phyloP scores from a whole-genome alignment of 768 basidiomycete species.

The Kwoniella dendrophila region DNA sequence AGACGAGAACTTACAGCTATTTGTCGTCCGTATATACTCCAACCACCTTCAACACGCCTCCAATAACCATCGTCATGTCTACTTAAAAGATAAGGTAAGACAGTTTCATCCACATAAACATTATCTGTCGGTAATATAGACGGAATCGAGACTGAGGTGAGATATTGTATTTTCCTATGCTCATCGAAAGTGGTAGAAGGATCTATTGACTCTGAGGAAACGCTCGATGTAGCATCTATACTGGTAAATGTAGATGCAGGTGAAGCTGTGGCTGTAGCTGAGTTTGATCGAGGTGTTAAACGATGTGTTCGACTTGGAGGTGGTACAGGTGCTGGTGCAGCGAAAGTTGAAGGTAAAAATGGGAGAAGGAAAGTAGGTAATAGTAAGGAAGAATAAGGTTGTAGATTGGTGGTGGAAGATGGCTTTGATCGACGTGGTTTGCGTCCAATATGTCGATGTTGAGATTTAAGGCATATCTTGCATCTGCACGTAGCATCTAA shows the following conservation, averaged over 20 bases:
- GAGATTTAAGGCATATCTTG: conserved; percentile 10
- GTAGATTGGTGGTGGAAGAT: neutral
- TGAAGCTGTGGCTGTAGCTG: neutral
- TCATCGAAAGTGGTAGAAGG: neutral
- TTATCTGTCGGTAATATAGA: conserved; percentile 22
- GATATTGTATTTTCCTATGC: conserved; percentile 19
- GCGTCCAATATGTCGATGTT: neutral
- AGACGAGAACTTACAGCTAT: conserved; percentile 29
- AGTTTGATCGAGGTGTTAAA: conserved; percentile 8
- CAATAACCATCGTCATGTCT: conserved; percentile 29
- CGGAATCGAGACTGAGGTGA: conserved; percentile 24
- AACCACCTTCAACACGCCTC: conserved; percentile 36
- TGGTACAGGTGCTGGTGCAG: conserved; percentile 6
- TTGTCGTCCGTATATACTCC: conserved; percentile 44
- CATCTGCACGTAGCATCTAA: conserved; percentile 1
- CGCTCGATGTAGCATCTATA: neutral
- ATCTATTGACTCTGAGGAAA: neutral
- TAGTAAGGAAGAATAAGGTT: neutral
- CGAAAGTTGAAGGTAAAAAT: neutral
- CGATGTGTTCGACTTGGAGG: conserved; percentile 7
- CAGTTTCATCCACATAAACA: conserved; percentile 21
- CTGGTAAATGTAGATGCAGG: neutral
- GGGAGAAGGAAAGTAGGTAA: conserved; percentile 18
- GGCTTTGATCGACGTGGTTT: neutral
- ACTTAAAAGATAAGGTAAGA: conserved; percentile 35